These are phyloP conservation scores for Pichia rugopelliculosa DNA, from an alignment of 805 yeast genomes.

Conservation along the genomic window DNA sequence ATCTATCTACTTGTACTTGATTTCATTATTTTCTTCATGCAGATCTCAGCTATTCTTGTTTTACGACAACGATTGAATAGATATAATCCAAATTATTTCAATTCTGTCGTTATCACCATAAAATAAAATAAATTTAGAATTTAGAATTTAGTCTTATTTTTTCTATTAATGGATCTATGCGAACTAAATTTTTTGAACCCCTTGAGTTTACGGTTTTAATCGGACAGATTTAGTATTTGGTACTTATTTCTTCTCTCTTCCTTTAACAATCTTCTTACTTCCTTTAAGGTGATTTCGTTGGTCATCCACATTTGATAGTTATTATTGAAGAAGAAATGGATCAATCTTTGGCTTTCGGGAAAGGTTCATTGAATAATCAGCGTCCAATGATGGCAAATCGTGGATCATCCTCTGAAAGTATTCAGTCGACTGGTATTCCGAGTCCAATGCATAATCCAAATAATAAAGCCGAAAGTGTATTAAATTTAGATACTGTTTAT, in stretches of 20 bases:
- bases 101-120: neutral
- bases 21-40: constrained; percentile 7
- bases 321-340: neutral
- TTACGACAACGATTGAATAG: neutral
- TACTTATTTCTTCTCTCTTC: neutral
- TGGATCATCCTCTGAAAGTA: neutral
- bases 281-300: too few relatives aligned
- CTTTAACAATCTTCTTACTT: neutral
- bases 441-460: neutral
- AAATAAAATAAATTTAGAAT: neutral
- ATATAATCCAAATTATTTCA: neutral
- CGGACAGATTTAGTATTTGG: neutral
- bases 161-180: neutral
- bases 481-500: constrained; percentile 11
- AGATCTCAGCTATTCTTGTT: neutral
- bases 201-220: neutral
- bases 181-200: neutral
- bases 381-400: neutral
- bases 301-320: too few relatives aligned
- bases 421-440: neutral
- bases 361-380: neutral
- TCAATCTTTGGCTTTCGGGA: neutral
- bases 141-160: neutral
- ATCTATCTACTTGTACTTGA: constrained; percentile 17
- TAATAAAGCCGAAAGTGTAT: constrained; percentile 1